Base-by-base conservation (phyloP, 495 filamentous ascomycete genomes). In the Thozetella sp. region DNA sequence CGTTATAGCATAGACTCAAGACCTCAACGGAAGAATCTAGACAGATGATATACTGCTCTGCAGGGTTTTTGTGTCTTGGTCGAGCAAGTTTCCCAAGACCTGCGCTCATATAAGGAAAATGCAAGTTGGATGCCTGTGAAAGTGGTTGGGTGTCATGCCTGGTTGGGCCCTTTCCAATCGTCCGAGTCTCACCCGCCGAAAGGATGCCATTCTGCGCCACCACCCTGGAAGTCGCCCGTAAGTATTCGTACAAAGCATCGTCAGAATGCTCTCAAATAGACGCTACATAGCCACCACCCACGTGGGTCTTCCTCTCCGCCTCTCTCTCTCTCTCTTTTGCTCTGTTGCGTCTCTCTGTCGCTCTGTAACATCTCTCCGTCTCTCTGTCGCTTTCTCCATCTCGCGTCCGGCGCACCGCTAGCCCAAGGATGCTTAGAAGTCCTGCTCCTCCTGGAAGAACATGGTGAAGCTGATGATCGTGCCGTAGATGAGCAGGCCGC, bases 371-470 rank as follows among this genome's bases (percentile, higher is more conserved):
- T 43, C 25, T 22, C n/a, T 46, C 20, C 22, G 53, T 22, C 4
- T 37, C 4, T 55, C n/a, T 55, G 6, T 37, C 6, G 15, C 30
- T 15, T 37, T 13, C 1, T 26, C 11, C 17, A 2, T 13, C 12
- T 24, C 37, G 22, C n/a, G 20, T n/a, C 53, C 19, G 43, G 15
- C 12, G n/a, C 53, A 22, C 20, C 2, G n/a, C 37, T 34, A 40
- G 26, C 22, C 22, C 22, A 45, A 12, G 17, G 20, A 13, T 23
- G 43, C 51, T 59, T 70, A 84, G 54, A 84, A 99, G 64, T 97
- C 95, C 63, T 93, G 86, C 77, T 97, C 91, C 72, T 97, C 93
- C 72, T 93, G 88, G 83, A 99, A 99, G 78, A 98, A 98, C 92
- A 96, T 92, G 40, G 86, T 88, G 76, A 99, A 99, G 72, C 88